phyloP scores from a whole-genome alignment of 257 asterid species.

The Solanum raphanifolium region DNA sequence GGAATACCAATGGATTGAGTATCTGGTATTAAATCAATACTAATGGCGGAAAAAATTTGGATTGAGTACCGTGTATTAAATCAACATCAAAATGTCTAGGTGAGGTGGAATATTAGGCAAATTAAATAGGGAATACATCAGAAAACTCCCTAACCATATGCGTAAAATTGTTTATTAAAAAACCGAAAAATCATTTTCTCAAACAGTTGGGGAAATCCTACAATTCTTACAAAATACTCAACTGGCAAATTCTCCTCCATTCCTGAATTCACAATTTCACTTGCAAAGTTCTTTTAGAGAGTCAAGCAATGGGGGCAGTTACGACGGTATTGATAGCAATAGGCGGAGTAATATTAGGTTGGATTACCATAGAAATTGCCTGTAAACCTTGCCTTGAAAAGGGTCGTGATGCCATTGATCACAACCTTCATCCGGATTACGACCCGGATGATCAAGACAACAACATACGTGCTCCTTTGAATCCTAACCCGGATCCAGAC shows the following conservation, averaged over 20 bases:
- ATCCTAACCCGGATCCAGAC: slow-evolving; percentile 28
- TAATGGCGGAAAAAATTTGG: too few relatives aligned
- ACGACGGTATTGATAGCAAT: slow-evolving; percentile 74
- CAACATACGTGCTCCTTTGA: slow-evolving; percentile 50
- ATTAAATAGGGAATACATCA: too few relatives aligned
- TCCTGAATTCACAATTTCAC: not conserved
- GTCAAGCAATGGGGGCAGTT: slow-evolving; percentile 15
- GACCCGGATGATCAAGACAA: slow-evolving; percentile 60
- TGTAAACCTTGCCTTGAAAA: slow-evolving; percentile 89
- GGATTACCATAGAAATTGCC: slow-evolving; percentile 80
- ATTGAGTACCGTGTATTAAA: too few relatives aligned
- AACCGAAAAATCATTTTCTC: not conserved
- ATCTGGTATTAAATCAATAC: too few relatives aligned
- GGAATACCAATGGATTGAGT: too few relatives aligned
- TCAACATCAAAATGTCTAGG: too few relatives aligned
- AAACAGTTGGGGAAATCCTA: not conserved
- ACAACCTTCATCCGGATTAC: slow-evolving; percentile 73
- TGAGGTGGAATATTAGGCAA: too few relatives aligned
- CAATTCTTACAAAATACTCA: not conserved
- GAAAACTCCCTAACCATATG: too few relatives aligned
- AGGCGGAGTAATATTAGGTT: slow-evolving; percentile 63
- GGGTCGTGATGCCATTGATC: slow-evolving; percentile 87
- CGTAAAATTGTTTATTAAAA: not conserved
- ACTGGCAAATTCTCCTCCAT: not conserved
- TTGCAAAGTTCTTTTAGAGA: not conserved